Evolutionary conservation across 2,329 filamentous ascomycete species (phyloP).

Genomic region (Tolypocladium tundrense): DNA sequence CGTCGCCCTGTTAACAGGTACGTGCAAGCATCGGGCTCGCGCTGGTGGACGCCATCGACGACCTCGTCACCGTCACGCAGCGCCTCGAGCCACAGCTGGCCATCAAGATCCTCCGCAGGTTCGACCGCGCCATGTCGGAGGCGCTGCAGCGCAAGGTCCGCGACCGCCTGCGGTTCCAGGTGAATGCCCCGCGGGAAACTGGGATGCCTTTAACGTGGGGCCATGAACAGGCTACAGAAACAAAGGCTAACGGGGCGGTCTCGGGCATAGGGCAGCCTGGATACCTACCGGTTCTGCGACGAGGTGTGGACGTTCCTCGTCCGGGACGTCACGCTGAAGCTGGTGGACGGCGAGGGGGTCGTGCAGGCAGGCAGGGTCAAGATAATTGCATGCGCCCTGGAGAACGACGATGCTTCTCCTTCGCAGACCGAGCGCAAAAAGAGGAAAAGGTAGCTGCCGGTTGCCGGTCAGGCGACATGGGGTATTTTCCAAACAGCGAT

Average conservation of each 20-base stretch:
- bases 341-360: background rate
- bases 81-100: background rate
- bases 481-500: background rate
- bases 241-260: background rate
- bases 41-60: background rate
- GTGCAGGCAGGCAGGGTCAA: background rate
- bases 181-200: background rate
- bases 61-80: background rate
- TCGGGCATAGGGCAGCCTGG: background rate
- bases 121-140: background rate
- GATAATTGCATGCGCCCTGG: background rate
- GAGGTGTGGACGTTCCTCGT: background rate
- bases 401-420: background rate
- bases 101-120: background rate
- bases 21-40: background rate
- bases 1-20: background rate
- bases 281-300: background rate
- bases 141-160: background rate
- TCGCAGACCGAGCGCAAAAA: no score
- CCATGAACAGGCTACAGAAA: no score
- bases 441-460: background rate
- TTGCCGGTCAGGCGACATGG: no score
- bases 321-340: background rate
- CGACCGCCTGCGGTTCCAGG: background rate
- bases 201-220: no score